Base-by-base conservation (phyloP, 208 protist species). In the Crithidia brevicula region DNA sequence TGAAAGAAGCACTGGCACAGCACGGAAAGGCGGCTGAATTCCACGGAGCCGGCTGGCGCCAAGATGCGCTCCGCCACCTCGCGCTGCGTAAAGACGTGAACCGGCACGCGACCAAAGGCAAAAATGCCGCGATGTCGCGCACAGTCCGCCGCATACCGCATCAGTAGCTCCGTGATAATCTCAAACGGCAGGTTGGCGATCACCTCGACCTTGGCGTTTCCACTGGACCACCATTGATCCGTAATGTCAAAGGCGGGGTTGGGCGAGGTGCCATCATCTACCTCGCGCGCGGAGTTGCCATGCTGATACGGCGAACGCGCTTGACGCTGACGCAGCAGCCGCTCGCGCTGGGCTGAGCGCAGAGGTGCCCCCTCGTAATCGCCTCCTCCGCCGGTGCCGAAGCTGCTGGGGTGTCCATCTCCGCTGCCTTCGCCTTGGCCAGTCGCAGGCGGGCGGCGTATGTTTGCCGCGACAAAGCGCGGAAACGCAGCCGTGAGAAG, bases 81-180 rank as follows among this genome's bases (percentile, higher is more conserved):
- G 62, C 88, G 85, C 60, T 97, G 91, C 20, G 88, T 89, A 65
- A 97, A 95, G 45, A 97, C 65, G 68, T 95, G 85, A 20, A 97
- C 36, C 4, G 87, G 88, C 28, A 96, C 91, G 16, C 88, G 86
- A 15, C 91, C 89, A 68, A 96, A 95, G 15, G 70, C 43, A 64
- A 93, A 97, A 36, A 97, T 42, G 46, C 86, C 86, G 47, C 67
- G 57, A 40, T 77, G 79, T 22, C 74, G 74, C 59, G 81, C 88
- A 65, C 87, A 92, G 73, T 97, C 92, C 8, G 84, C 79, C 30
- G 79, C 77, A 75, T 95, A 97, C 11, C 92, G 92, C 72, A 94
- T 82, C 25, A 97, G 63, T n/a, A 95, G 72, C 65, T 95, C 84
- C 0, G 84, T 81, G 30, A 94, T 90, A 57, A 94, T 72, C 15